Conservation (phyloP, 1,284 basidiomycete species). For the Ganoderma lucidum region DNA sequence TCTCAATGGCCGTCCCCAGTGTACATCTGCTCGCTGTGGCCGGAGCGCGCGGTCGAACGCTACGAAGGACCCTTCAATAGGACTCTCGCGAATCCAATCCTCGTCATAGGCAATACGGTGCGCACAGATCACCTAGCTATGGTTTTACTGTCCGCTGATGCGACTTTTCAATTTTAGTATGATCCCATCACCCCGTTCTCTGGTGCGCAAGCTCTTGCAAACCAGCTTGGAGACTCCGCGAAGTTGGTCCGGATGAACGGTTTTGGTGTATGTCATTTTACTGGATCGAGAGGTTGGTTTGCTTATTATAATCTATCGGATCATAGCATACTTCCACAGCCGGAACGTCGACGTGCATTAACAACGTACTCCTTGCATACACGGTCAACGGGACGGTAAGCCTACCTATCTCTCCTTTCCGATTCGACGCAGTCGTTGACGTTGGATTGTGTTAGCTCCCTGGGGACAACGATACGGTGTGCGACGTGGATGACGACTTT, state of each 20-base stretch:
- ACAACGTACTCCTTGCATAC: not conserved
- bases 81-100: conserved; percentile 31
- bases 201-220: conserved; percentile 26
- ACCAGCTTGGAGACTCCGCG: conserved; percentile 27
- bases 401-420: not conserved
- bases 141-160: not conserved
- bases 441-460: conserved; percentile 6
- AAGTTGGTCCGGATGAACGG: conserved; percentile 29
- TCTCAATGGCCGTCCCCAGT: conserved; percentile 18
- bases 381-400: conserved; percentile 16
- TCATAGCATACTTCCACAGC: conserved; percentile 8
- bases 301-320: not conserved
- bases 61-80: conserved; percentile 36
- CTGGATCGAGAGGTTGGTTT: not conserved
- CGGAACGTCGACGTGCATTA: conserved; percentile 7
- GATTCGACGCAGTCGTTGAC: not conserved
- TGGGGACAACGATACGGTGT: conserved; percentile 6
- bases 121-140: not conserved
- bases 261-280: conserved; percentile 28
- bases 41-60: conserved; percentile 34
- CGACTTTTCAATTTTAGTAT: conserved; percentile 9
- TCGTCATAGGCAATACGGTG: conserved; percentile 34
- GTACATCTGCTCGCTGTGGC: conserved; percentile 29
- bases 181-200: conserved; percentile 33
- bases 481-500: conserved; percentile 17